Evolutionary conservation across 768 basidiomycete species (phyloP).

Genomic region (Pleurotus pulmonarius): DNA sequence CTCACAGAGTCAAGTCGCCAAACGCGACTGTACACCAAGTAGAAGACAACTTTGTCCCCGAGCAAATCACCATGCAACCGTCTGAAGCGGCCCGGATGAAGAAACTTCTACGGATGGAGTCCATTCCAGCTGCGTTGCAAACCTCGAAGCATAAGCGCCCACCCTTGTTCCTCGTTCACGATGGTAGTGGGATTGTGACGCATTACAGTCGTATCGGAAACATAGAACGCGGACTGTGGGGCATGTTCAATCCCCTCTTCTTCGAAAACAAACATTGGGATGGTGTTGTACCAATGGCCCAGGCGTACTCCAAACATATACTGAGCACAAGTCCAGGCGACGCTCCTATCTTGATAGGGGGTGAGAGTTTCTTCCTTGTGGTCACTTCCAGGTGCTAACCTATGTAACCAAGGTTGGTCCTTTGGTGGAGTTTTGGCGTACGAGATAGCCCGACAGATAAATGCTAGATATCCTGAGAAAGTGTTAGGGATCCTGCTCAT

Average conservation of each 20-base stretch:
- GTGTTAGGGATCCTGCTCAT: constrained; percentile 63
- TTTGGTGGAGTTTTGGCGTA: constrained; percentile 74
- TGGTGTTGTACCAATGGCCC: constrained; percentile 48
- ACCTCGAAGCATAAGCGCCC: constrained; percentile 8
- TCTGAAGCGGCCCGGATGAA: neutral
- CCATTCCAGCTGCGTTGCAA: neutral
- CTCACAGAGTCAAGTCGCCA: neutral
- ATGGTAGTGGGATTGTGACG: constrained; percentile 61
- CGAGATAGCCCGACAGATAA: constrained; percentile 49
- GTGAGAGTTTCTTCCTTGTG: constrained; percentile 26
- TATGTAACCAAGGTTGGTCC: constrained; percentile 59
- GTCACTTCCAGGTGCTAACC: neutral
- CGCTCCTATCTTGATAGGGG: constrained; percentile 49
- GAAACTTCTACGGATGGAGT: neutral
- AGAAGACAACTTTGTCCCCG: neutral
- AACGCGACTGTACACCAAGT: neutral
- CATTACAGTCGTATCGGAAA: constrained; percentile 45
- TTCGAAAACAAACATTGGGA: constrained; percentile 41
- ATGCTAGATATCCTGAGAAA: neutral
- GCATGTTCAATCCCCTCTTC: constrained; percentile 55
- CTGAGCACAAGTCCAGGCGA: constrained; percentile 24
- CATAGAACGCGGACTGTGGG: constrained; percentile 56
- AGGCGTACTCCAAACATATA: constrained; percentile 42
- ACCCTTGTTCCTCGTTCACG: constrained; percentile 67
- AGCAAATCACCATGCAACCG: neutral